Percentiles rank a stretch among this genome's conserved stretches.
phyloP scores from a whole-genome alignment of 108 stramenopile genomes.

The Cylindrotheca closterium region DNA sequence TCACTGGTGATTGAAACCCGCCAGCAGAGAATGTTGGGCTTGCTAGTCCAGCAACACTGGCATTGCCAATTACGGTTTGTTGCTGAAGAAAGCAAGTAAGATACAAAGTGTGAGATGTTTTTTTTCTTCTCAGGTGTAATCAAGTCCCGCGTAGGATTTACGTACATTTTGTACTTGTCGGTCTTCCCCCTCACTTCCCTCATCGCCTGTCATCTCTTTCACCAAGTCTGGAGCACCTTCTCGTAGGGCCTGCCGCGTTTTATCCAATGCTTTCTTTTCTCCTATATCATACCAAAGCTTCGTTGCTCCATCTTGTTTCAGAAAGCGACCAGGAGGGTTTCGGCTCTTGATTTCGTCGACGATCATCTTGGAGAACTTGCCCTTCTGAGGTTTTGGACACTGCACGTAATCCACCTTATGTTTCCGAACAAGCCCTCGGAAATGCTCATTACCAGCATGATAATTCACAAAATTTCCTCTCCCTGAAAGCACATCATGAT shows the following conservation, averaged over 20 bases:
- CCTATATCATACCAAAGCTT: constrained; percentile 88
- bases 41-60: background rate
- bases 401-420: constrained; percentile 80
- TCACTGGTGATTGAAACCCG: constrained; percentile 11
- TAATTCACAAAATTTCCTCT: constrained; percentile 85
- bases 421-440: constrained; percentile 66
- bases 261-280: constrained; percentile 86
- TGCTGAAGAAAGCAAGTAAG: background rate
- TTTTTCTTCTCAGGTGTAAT: too few relatives aligned
- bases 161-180: constrained; percentile 28
- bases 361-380: constrained; percentile 67
- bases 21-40: background rate
- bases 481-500: constrained; percentile 79
- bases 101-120: too few relatives aligned
- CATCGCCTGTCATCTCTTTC: constrained; percentile 46
- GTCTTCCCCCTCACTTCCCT: constrained; percentile 10
- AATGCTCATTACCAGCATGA: constrained; percentile 79
- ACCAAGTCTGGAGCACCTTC: constrained; percentile 83
- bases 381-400: constrained; percentile 77
- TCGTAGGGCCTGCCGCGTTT: constrained; percentile 82
- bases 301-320: constrained; percentile 76
- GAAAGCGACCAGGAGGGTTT: constrained; percentile 80
- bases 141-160: background rate
- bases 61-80: background rate
- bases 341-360: constrained; percentile 71